A percentile compares a stretch with the other conserved stretches of the same genome.
phyloP scores from a whole-genome alignment of 2,329 filamentous ascomycete genomes.

The Falciphora oryzae region DNA sequence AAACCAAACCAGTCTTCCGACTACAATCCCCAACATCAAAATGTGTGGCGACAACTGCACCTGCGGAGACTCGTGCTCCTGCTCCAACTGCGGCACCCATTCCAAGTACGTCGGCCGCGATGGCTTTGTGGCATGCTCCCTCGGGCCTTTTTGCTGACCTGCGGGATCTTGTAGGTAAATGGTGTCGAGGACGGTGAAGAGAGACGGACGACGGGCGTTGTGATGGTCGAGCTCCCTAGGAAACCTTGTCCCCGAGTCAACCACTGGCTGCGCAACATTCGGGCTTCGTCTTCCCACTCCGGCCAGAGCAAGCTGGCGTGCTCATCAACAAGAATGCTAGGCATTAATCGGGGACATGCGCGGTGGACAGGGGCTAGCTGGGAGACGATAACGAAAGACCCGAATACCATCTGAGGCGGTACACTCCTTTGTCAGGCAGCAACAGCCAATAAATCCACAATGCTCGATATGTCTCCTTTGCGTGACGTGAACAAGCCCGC shows the following conservation, averaged over 20 bases:
- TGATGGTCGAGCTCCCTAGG: neutral
- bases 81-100: constrained; percentile 9
- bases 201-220: neutral
- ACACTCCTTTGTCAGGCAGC: too few species aligned
- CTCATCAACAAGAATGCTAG: too few species aligned
- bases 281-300: too few species aligned
- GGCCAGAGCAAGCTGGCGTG: too few species aligned
- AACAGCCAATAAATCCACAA: too few species aligned
- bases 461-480: neutral
- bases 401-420: neutral
- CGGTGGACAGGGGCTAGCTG: neutral
- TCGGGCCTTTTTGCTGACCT: neutral
- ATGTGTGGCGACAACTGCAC: constrained; percentile 11
- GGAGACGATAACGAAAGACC: neutral
- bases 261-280: too few species aligned
- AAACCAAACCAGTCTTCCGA: neutral
- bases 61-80: constrained; percentile 9
- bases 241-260: neutral
- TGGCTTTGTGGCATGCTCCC: too few species aligned
- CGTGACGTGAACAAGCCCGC: neutral
- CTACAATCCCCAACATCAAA: constrained; percentile 1
- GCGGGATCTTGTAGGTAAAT: neutral
- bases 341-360: neutral
- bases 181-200: neutral
- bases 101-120: constrained; percentile 2